Conservation (phyloP, 2,329 filamentous ascomycete genomes). For the Fusarium duplospermum region DNA sequence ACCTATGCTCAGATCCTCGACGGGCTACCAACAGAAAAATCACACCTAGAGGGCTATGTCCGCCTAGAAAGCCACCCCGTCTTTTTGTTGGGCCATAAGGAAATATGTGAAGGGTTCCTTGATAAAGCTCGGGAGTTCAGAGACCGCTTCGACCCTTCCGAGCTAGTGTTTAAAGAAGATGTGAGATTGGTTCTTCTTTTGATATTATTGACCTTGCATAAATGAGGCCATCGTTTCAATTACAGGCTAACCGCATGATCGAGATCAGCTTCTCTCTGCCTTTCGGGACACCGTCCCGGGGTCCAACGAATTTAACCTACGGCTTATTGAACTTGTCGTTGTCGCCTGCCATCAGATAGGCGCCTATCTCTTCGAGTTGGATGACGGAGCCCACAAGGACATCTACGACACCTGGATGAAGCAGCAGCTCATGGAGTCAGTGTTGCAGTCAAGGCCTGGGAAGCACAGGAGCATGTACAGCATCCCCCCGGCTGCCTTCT, state of each 20-base stretch:
- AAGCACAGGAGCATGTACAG: not conserved
- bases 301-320: not conserved
- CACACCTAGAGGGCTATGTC: not conserved
- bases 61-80: not conserved
- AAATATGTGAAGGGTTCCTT: slow-evolving; percentile 3
- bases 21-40: not conserved
- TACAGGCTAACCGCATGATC: not conserved
- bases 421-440: not conserved
- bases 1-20: slow-evolving; percentile 20
- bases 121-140: not conserved
- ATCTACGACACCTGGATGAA: not conserved
- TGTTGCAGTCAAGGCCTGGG: not conserved
- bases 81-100: not conserved
- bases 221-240: not conserved
- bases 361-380: not conserved
- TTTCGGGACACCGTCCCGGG: not conserved
- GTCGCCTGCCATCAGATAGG: slow-evolving; percentile 14
- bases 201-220: not conserved
- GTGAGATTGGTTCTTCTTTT: not conserved
- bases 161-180: not conserved
- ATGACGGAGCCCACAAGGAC: not conserved
- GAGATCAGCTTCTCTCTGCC: not conserved
- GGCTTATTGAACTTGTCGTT: slow-evolving; percentile 14
- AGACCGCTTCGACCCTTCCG: not conserved
- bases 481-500: slow-evolving; percentile 8